phyloP scores from a whole-genome alignment of 2,329 filamentous ascomycete genomes.

The Aspergillus hortae region DNA sequence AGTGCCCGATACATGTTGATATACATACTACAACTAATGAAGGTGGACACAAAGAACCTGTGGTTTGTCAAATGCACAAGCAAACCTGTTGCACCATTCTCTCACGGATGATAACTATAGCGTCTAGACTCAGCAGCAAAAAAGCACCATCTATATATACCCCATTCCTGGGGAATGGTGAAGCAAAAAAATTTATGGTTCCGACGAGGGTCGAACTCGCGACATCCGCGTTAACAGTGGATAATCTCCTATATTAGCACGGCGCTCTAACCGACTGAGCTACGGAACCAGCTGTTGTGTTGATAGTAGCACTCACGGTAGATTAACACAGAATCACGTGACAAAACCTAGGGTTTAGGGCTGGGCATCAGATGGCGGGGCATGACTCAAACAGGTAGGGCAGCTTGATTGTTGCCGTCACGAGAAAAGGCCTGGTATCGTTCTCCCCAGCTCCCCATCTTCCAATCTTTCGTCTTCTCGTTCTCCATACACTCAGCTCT shows the following conservation, averaged over 20 bases:
- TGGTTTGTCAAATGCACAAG: too few species aligned
- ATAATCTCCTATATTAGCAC: conserved; percentile 7
- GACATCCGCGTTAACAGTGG: conserved; percentile 10
- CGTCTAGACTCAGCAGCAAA: too few species aligned
- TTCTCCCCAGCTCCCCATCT: neutral
- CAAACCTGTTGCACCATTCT: too few species aligned
- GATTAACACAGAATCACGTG: too few species aligned
- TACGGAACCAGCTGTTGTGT: conserved; percentile 5
- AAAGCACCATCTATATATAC: too few species aligned
- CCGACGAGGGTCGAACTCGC: conserved; percentile 16
- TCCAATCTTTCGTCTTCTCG: neutral
- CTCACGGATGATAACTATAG: too few species aligned
- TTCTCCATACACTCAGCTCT: neutral
- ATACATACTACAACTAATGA: too few species aligned
- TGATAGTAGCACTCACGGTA: too few species aligned
- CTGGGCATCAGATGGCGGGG: conserved; percentile 24
- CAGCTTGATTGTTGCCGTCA: conserved; percentile 3
- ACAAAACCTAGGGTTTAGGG: conserved; percentile 30
- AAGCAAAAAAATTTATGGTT: conserved; percentile 4
- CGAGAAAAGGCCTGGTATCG: conserved; percentile 1
- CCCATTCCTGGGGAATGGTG: too few species aligned
- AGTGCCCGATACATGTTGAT: conserved; percentile 1
- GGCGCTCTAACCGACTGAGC: conserved; percentile 16
- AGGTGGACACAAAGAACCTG: too few species aligned
- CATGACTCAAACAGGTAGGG: conserved; percentile 22